Evolutionary conservation across 2,329 filamentous ascomycete species (phyloP).

Genomic region (Fonsecaea multimorphosa): DNA sequence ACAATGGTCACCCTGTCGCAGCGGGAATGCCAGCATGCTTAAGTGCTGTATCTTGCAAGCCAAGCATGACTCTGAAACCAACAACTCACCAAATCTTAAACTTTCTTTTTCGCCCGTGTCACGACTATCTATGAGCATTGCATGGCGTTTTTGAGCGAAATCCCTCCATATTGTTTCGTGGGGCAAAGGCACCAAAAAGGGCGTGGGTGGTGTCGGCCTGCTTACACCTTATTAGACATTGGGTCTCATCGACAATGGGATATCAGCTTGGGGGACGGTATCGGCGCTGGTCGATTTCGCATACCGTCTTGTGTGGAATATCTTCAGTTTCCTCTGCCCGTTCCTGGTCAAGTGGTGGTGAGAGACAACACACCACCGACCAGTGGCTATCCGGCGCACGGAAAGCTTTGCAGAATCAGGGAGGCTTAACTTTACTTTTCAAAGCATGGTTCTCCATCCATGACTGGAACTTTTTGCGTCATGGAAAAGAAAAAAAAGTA

Average conservation of each 20-base stretch:
- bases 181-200: conserved; percentile 32
- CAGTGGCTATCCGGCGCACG: conserved; percentile 10
- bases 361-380: conserved; percentile 6
- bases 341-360: conserved; percentile 15
- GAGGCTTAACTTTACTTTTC: conserved; percentile 23
- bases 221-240: conserved; percentile 36
- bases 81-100: conserved; percentile 28
- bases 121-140: conserved; percentile 41
- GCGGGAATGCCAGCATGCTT: conserved; percentile 14
- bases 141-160: conserved; percentile 39
- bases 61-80: conserved; percentile 14
- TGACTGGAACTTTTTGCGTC: conserved; percentile 9
- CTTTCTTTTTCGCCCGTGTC: conserved; percentile 30
- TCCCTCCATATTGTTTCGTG: conserved; percentile 27
- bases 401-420: conserved; percentile 8
- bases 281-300: conserved; percentile 39
- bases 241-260: conserved; percentile 36
- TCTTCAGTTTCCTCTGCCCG: conserved; percentile 20
- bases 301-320: conserved; percentile 28
- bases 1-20: conserved; percentile 30
- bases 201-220: conserved; percentile 26
- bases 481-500: background rate
- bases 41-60: conserved; percentile 14
- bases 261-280: conserved; percentile 30
- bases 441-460: conserved; percentile 24